These are phyloP conservation scores for Chondrus crispus DNA, from an alignment of 23 red algal genomes.

Conservation along the genomic window DNA sequence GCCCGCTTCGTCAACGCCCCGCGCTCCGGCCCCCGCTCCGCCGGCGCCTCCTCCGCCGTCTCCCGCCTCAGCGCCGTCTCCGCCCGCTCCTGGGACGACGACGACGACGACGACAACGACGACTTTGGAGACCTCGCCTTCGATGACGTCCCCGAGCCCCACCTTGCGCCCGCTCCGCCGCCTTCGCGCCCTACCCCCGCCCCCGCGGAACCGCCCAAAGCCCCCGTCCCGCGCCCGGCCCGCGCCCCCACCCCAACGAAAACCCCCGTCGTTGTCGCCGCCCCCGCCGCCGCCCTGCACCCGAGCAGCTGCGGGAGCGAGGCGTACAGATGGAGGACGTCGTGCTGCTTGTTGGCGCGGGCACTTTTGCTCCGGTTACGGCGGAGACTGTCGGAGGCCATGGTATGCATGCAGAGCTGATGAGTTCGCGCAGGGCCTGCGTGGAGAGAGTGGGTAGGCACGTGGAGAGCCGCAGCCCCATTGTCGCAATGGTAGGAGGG, in stretches of 20 bases:
- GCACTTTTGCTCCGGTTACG: conserved; percentile 89
- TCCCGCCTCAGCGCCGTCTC: conserved; percentile 26
- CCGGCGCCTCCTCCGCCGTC: conserved; percentile 37
- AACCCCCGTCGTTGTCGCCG: too few species aligned
- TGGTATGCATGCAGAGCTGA: conserved; percentile 90
- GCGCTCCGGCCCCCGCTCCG: conserved; percentile 2
- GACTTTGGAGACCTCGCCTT: conserved; percentile 71
- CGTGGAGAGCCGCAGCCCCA: conserved; percentile 12
- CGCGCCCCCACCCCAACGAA: too few species aligned
- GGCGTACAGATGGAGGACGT: conserved; percentile 46
- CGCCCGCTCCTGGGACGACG: conserved; percentile 8
- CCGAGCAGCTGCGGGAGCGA: conserved; percentile 24
- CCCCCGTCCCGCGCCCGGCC: too few species aligned
- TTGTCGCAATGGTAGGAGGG: conserved; percentile 75
- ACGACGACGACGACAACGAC: conserved; percentile 5
- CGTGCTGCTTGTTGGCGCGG: conserved; percentile 88
- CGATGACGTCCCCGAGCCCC: conserved; percentile 67
- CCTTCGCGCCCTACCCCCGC: too few species aligned
- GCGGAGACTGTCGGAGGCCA: conserved; percentile 53
- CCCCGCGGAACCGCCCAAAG: too few species aligned
- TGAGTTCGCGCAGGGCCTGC: conserved; percentile 24
- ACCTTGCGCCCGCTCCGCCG: conserved; percentile 15
- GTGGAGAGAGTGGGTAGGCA: conserved; percentile 29
- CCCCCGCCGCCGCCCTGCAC: conserved; percentile 95
- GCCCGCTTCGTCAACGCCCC: conserved; percentile 46